phyloP scores from a whole-genome alignment of 2,329 filamentous ascomycete genomes.

The Mollisia scopiformis region DNA sequence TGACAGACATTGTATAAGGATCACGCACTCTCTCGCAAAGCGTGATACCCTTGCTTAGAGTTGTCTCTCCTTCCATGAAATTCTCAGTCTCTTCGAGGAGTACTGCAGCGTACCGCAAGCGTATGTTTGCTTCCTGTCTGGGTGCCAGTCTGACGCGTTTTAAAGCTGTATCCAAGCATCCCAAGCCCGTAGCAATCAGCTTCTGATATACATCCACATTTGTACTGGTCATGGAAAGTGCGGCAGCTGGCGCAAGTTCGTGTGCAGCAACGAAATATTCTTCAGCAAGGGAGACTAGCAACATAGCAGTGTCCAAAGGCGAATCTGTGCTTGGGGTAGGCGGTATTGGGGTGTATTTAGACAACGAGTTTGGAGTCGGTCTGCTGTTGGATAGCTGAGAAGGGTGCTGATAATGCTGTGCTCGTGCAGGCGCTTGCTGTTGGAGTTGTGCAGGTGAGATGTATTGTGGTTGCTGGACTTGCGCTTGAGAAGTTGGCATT shows the following conservation, averaged over 20 bases:
- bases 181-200: conserved; percentile 71
- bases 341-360: conserved; percentile 10
- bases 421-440: conserved; percentile 23
- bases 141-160: conserved; percentile 63
- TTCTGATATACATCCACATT: conserved; percentile 69
- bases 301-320: conserved; percentile 26
- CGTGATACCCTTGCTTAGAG: conserved; percentile 71
- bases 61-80: conserved; percentile 71
- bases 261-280: conserved; percentile 74
- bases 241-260: conserved; percentile 51
- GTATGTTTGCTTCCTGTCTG: conserved; percentile 68
- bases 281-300: conserved; percentile 74
- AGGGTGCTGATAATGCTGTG: conserved; percentile 20
- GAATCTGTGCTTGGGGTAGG: conserved; percentile 6
- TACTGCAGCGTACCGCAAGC: conserved; percentile 72
- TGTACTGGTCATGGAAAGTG: conserved; percentile 51
- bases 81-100: conserved; percentile 77
- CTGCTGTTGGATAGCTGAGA: conserved; percentile 13
- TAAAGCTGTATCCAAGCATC: conserved; percentile 71
- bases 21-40: conserved; percentile 65
- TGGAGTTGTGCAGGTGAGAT: conserved; percentile 38
- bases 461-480: conserved; percentile 22
- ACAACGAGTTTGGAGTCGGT: conserved; percentile 6
- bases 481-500: conserved; percentile 11
- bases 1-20: conserved; percentile 10